These are phyloP conservation scores for Penicillium flavigenum DNA, from an alignment of 495 filamentous ascomycete species.

Conservation along the genomic window DNA sequence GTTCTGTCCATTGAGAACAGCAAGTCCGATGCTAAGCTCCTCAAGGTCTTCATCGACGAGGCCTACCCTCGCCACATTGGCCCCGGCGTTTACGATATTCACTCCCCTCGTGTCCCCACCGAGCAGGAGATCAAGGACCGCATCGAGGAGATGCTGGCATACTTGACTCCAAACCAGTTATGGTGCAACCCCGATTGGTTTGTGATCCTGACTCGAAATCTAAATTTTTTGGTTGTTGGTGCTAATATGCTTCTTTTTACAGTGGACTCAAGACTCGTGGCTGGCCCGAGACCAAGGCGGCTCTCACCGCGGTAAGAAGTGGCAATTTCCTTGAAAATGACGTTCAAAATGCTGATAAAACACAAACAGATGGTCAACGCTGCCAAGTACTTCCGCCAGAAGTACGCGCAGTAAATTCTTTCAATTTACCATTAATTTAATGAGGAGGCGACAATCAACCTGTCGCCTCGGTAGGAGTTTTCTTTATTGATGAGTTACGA, in stretches of 20 bases:
- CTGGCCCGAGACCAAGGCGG: constrained; percentile 94
- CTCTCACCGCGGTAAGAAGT: constrained; percentile 54
- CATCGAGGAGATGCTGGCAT: constrained; percentile 94
- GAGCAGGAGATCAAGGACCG: constrained; percentile 97
- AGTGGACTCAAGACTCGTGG: constrained; percentile 91
- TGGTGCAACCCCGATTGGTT: constrained; percentile 98
- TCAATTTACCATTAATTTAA: constrained; percentile 29
- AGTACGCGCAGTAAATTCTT: constrained; percentile 63
- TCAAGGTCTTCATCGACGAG: constrained; percentile 97
- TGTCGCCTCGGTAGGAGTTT: constrained; percentile 40
- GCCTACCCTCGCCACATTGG: constrained; percentile 96
- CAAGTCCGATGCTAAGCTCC: constrained; percentile 98
- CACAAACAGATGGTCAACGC: constrained; percentile 80
- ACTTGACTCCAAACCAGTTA: constrained; percentile 91
- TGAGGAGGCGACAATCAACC: constrained; percentile 45
- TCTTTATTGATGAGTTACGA: constrained; percentile 48
- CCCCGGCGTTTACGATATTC: constrained; percentile 99
- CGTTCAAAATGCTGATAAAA: not conserved
- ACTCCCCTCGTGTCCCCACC: constrained; percentile 92
- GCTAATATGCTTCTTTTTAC: not conserved
- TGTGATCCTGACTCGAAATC: not conserved
- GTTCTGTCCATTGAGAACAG: constrained; percentile 99
- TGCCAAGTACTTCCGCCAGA: constrained; percentile 90
- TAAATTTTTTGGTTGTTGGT: not conserved
- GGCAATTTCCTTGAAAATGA: not conserved